These are phyloP conservation scores for Lichtheimia ramosa DNA, from an alignment of 371 early-diverging fungal genomes.

Conservation along the genomic window DNA sequence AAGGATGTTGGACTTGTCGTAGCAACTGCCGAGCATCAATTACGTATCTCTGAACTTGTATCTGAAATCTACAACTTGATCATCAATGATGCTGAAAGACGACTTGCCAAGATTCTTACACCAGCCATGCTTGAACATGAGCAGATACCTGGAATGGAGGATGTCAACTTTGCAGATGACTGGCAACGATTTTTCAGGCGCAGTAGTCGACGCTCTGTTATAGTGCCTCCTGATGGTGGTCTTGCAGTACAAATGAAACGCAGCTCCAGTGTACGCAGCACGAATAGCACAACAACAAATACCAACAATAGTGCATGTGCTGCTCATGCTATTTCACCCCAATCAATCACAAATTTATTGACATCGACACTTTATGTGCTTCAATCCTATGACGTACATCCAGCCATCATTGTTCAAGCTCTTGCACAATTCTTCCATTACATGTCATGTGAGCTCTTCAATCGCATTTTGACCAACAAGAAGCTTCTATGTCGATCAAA, in stretches of 20 bases:
- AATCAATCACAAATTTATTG: slow-evolving; percentile 61
- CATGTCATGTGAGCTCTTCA: slow-evolving; percentile 76
- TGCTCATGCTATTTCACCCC: slow-evolving; percentile 45
- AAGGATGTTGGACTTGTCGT: slow-evolving; percentile 71
- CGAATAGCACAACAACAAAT: not conserved
- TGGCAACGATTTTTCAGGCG: slow-evolving; percentile 54
- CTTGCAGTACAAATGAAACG: slow-evolving; percentile 23
- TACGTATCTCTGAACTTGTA: slow-evolving; percentile 67
- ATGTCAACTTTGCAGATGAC: slow-evolving; percentile 64
- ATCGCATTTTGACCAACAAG: slow-evolving; percentile 73
- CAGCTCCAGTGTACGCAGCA: slow-evolving; percentile 11
- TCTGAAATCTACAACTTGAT: slow-evolving; percentile 70
- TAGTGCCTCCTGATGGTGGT: slow-evolving; percentile 20
- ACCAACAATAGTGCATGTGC: slow-evolving; percentile 2
- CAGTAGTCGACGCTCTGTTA: slow-evolving; percentile 28
- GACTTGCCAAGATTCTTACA: slow-evolving; percentile 59
- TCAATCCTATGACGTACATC: slow-evolving; percentile 62
- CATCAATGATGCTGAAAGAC: slow-evolving; percentile 56
- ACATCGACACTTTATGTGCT: slow-evolving; percentile 58
- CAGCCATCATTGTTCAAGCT: slow-evolving; percentile 65
- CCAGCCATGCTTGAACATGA: slow-evolving; percentile 72
- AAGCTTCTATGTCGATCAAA: slow-evolving; percentile 74
- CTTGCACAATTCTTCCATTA: slow-evolving; percentile 74
- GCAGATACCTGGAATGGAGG: slow-evolving; percentile 66
- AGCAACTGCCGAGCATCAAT: slow-evolving; percentile 62